Base-by-base conservation (phyloP, 2,329 filamentous ascomycete species). In the Calycina herbarum region DNA sequence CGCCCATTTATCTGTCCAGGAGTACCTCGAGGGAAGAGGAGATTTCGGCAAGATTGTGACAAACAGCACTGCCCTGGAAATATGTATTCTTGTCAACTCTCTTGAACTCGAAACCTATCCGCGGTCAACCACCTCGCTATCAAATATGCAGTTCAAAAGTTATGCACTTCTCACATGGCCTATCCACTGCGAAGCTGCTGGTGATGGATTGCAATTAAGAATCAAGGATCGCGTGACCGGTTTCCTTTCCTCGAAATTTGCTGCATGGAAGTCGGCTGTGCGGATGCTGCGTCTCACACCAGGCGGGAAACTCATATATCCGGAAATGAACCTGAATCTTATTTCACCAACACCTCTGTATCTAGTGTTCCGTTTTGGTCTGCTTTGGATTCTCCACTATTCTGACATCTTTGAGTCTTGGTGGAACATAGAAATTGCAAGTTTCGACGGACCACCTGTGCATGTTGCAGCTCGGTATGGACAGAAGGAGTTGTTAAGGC, bases 1-100 rank as follows among this genome's bases (percentile, higher is more conserved):
- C 27, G 61, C 38, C 3, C 61, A 63, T 58, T 63, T 58, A 20
- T 63, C 61, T 29, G 61, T 63, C 1, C 61, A 35, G 10, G 61
- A 63, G 20, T 45, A 63, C 24, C 35, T 63, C 15, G 51, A 63
- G 33, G 13, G 27, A 15, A 38, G 24, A 7, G 10, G 24, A 10
- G 11, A 11, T 2, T 61, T 45, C 45, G 17, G 10, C 20, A 24
- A 24, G n/a, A 24, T 17, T 45, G 17, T 17, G 5, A 51, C n/a
- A 3, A 51, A 24, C 7, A 11, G 7, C 45, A 3, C 20, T 24
- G 45, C 45, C 3, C 7, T 51, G 45, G 45, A 51, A 51, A 24
- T 24, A 20, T 51, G 45, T 7, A 24, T 24, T 24, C 6, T 51
- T 1, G n/a, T 51, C n/a, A 24, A 24, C n/a, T 7, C 1, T 2